Conservation (phyloP, 2,329 filamentous ascomycete genomes). For the Alternaria tenuissima region DNA sequence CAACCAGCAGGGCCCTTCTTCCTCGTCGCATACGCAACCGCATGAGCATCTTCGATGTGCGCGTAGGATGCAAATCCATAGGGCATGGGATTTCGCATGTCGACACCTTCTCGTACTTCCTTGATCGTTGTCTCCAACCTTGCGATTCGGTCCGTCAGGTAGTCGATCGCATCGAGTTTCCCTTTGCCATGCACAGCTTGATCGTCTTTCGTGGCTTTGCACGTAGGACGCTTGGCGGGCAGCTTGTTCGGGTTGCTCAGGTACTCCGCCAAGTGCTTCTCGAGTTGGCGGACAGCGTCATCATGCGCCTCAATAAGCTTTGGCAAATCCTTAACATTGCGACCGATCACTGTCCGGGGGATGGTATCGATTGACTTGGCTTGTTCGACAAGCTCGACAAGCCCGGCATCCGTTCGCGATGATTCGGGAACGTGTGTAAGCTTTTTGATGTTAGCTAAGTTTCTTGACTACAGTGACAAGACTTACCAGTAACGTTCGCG, state of each 20-base stretch:
- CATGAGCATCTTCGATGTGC: constrained; percentile 85
- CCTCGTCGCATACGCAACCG: constrained; percentile 77
- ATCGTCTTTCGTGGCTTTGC: constrained; percentile 81
- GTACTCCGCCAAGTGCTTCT: constrained; percentile 81
- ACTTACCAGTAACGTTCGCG: constrained; percentile 65
- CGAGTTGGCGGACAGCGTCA: constrained; percentile 79
- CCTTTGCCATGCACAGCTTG: constrained; percentile 68
- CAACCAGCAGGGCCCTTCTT: constrained; percentile 82
- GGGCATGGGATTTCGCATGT: constrained; percentile 85
- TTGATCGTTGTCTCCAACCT: constrained; percentile 84
- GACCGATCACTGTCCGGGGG: constrained; percentile 80
- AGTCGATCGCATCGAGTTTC: constrained; percentile 93
- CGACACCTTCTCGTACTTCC: constrained; percentile 81
- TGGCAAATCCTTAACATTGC: constrained; percentile 90
- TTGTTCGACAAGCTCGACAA: constrained; percentile 80
- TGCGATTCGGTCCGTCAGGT: constrained; percentile 83
- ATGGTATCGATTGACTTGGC: constrained; percentile 78
- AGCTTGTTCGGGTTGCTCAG: constrained; percentile 83
- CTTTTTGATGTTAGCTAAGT: constrained; percentile 51
- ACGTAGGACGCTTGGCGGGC: constrained; percentile 77
- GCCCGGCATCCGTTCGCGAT: constrained; percentile 83
- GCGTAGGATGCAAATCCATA: constrained; percentile 96
- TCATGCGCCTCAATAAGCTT: constrained; percentile 84
- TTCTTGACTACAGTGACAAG: not conserved
- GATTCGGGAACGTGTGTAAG: constrained; percentile 83